These are phyloP conservation scores for Cladochytrium tenue DNA, from an alignment of 371 early-diverging fungal species.

Conservation along the genomic window DNA sequence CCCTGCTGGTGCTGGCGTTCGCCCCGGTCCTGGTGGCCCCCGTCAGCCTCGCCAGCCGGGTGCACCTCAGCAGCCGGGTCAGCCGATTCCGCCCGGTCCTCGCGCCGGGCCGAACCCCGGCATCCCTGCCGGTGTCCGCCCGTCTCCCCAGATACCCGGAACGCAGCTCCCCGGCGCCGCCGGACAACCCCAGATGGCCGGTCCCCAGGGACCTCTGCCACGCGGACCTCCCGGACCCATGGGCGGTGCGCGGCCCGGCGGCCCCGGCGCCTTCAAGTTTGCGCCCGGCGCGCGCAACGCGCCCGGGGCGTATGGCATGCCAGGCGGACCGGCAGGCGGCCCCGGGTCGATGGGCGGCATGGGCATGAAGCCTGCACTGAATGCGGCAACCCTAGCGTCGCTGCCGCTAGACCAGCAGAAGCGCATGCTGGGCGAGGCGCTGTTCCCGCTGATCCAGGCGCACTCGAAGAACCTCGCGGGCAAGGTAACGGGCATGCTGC, in stretches of 20 bases:
- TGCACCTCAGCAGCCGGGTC: background rate
- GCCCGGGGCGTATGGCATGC: constrained; percentile 33
- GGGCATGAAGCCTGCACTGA: constrained; percentile 50
- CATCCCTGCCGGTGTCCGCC: background rate
- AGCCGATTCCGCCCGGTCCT: constrained; percentile 5
- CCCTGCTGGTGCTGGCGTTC: constrained; percentile 1
- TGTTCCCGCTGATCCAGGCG: constrained; percentile 81
- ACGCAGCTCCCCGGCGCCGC: background rate
- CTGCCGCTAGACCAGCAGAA: constrained; percentile 86
- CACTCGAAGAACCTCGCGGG: constrained; percentile 78
- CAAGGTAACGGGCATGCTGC: constrained; percentile 98
- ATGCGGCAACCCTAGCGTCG: constrained; percentile 79
- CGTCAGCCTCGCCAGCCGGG: constrained; percentile 5
- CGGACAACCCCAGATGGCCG: constrained; percentile 14
- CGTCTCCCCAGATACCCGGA: background rate
- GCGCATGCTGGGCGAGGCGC: constrained; percentile 91
- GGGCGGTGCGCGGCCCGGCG: constrained; percentile 32
- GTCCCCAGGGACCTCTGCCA: constrained; percentile 9
- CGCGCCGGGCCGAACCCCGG: constrained; percentile 5
- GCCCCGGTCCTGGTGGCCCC: constrained; percentile 2
- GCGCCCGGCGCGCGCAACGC: constrained; percentile 55
- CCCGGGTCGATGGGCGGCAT: constrained; percentile 42
- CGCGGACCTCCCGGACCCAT: constrained; percentile 31
- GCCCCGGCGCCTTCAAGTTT: constrained; percentile 60
- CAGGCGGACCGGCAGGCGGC: constrained; percentile 24